Base-by-base conservation (phyloP, 2,329 filamentous ascomycete species). In the Metarhizium rileyi region DNA sequence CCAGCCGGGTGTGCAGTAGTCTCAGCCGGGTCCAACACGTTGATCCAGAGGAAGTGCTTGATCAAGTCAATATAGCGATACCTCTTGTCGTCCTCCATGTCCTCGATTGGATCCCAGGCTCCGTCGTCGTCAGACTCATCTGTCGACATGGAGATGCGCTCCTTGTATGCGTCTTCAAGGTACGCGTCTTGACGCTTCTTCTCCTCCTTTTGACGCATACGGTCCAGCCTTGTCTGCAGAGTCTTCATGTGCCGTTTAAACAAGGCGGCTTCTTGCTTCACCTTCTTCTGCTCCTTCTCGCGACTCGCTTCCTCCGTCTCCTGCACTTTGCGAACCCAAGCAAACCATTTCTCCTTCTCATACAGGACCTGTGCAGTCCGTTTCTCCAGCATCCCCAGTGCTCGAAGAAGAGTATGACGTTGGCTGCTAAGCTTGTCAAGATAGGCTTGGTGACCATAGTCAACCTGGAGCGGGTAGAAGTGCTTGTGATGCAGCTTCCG, bases 41-140 rank as follows among this genome's bases (percentile, higher is more conserved):
- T 50, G 51, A 63, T 53, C 61, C 59, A 63, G 6, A 63, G 55
- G 16, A 62, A 63, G 26, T 63, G 56, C 44, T 55, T 60, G 35
- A 63, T 61, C 51, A 63, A 44, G 10, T 62, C 59, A 26, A 63
- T 56, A 42, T 58, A 63, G 4, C 53, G 55, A 20, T 59, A 26
- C 16, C 61, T 54, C 30, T 56, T 57, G 20, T 59, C 52, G 18
- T 56, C 22, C 2, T 56, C 54, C 44, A 58, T 42, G 14, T 62
- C 59, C 38, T 61, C 52, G 5, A 63, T 62, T 3, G 59, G 61
- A 46, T 63, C 61, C 59, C 59, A 63, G 0, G 52, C 52, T 18
- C 56, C 58, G 1, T 58, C 57, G n/a, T 53, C 55, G 1, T 61
- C 55, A 0, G 48, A 25, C 4, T 56, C 55, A 7, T 56, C 54